Evolutionary conservation across 1,139 yeast genomes (phyloP).

Genomic region (Starmera stellimalicola): DNA sequence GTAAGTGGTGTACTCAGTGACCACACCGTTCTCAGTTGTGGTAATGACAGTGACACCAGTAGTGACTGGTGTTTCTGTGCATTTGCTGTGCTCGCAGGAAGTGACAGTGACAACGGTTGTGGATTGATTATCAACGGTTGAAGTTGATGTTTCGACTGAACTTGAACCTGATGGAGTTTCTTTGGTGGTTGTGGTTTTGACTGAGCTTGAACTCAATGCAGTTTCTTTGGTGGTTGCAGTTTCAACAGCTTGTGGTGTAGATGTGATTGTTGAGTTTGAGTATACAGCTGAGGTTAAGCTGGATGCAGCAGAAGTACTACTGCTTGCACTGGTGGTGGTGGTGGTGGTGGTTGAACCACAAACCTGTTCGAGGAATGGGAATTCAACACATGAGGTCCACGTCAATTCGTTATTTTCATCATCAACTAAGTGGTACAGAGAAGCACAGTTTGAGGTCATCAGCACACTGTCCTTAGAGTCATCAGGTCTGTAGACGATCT

Average conservation of each 20-base stretch:
- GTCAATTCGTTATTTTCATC: slow-evolving; percentile 6
- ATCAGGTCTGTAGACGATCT: slow-evolving; percentile 14
- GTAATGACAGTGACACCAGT: no score
- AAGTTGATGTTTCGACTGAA: background rate
- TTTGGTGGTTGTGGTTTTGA: background rate
- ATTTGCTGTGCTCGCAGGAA: no score
- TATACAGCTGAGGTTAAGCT: background rate
- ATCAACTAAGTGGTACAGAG: slow-evolving; percentile 14
- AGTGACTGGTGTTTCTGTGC: no score
- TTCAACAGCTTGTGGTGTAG: background rate
- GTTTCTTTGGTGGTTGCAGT: background rate
- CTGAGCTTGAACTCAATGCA: background rate
- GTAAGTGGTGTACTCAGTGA: no score
- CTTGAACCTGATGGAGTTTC: background rate
- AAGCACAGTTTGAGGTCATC: slow-evolving; percentile 15
- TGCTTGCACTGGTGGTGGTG: slow-evolving; percentile 1
- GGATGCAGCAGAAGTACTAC: background rate
- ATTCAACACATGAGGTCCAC: slow-evolving; percentile 17
- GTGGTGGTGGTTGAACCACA: slow-evolving; percentile 6
- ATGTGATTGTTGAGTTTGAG: background rate
- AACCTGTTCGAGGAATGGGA: slow-evolving; percentile 11
- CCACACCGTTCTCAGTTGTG: no score
- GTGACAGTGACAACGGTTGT: no score
- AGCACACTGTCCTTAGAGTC: slow-evolving; percentile 7
- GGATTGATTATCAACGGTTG: background rate